Conservation (phyloP, 495 filamentous ascomycete genomes). For the Xanthoparmelia taractica region DNA sequence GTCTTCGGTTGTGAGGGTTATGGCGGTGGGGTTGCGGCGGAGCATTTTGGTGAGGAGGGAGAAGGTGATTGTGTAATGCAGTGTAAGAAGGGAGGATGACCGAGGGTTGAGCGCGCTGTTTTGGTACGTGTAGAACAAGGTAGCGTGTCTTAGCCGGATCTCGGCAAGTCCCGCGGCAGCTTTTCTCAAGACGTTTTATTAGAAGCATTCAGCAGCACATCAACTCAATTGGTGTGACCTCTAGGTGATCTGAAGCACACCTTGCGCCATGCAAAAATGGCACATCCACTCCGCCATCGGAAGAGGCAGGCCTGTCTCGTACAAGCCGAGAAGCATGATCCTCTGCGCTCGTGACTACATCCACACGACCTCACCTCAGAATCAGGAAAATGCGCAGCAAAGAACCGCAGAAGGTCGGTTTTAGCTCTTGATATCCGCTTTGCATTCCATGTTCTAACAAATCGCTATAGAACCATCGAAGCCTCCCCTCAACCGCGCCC, state of each 20-base stretch:
- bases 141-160: not conserved
- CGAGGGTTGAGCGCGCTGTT: not conserved
- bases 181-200: no score
- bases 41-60: constrained; percentile 69
- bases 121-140: no score
- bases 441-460: not conserved
- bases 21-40: constrained; percentile 69
- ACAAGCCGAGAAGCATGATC: not conserved
- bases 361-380: constrained; percentile 6
- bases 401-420: not conserved
- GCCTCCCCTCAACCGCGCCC: not conserved
- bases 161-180: not conserved
- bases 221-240: not conserved
- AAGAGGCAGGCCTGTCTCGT: constrained; percentile 1
- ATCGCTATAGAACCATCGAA: not conserved
- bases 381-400: not conserved
- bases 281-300: constrained; percentile 13
- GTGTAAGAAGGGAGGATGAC: no score
- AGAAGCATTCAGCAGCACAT: not conserved
- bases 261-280: constrained; percentile 18
- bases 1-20: constrained; percentile 72
- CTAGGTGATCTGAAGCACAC: not conserved
- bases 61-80: no score
- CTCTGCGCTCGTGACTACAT: not conserved
- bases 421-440: not conserved